phyloP scores from a whole-genome alignment of 495 filamentous ascomycete genomes.

The Hypoxylon trugodes region DNA sequence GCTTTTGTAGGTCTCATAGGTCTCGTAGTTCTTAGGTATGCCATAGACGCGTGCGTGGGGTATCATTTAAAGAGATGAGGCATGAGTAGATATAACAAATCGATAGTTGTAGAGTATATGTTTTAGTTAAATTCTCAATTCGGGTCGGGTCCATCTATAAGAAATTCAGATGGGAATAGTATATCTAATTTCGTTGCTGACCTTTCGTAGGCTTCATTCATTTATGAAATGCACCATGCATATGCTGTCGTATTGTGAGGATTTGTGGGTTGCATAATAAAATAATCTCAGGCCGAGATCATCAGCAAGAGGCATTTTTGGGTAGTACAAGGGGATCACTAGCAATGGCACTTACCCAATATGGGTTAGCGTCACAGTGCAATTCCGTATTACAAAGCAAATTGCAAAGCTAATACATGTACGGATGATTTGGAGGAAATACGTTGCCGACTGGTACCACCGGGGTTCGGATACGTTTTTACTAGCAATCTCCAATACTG shows the following conservation, averaged over 20 bases:
- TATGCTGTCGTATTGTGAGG: constrained; percentile 19
- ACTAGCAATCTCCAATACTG: no score
- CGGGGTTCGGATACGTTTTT: background rate
- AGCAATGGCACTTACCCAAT: constrained; percentile 19
- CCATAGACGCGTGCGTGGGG: constrained; percentile 2
- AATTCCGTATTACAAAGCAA: constrained; percentile 20
- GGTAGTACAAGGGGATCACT: constrained; percentile 19
- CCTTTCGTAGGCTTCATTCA: background rate
- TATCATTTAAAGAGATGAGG: background rate
- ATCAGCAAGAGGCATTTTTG: constrained; percentile 35
- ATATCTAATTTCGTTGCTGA: background rate
- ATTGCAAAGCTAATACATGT: constrained; percentile 10
- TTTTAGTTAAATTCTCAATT: constrained; percentile 33
- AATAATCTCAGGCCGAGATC: constrained; percentile 34
- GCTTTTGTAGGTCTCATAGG: constrained; percentile 15
- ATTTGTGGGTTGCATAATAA: constrained; percentile 29
- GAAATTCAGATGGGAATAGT: no score
- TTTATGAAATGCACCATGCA: constrained; percentile 4
- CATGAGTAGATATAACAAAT: constrained; percentile 19
- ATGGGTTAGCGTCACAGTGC: constrained; percentile 24
- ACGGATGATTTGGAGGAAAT: background rate
- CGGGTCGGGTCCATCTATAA: background rate
- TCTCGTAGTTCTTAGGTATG: background rate
- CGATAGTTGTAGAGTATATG: no score
- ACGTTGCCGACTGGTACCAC: background rate